Percentiles rank a stretch among this genome's conserved stretches.
phyloP scores from a whole-genome alignment of 768 basidiomycete species.

The Lactifluus rugatus region DNA sequence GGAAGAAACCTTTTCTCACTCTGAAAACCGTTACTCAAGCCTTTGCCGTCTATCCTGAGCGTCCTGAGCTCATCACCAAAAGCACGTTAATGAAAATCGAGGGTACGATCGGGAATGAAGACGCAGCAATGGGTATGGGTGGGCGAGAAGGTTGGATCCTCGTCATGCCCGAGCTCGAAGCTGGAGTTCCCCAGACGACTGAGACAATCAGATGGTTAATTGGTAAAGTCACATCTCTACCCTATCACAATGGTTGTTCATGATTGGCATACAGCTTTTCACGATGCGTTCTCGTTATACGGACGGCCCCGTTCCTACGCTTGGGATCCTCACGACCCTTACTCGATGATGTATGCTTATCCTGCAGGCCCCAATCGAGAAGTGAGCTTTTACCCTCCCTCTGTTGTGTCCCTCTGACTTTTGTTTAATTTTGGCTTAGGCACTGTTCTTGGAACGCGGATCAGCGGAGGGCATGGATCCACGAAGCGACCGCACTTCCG shows the following conservation, averaged over 20 bases:
- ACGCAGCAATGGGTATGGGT: constrained; percentile 55
- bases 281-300: constrained; percentile 82
- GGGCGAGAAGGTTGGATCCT: constrained; percentile 76
- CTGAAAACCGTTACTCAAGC: constrained; percentile 67
- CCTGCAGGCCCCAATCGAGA: constrained; percentile 78
- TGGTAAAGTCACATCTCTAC: constrained; percentile 39
- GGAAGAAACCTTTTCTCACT: constrained; percentile 61
- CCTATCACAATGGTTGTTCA: constrained; percentile 7
- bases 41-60: constrained; percentile 92
- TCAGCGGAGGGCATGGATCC: constrained; percentile 69
- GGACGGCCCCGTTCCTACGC: constrained; percentile 79
- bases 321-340: constrained; percentile 80
- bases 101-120: constrained; percentile 71
- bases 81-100: constrained; percentile 92
- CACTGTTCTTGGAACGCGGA: constrained; percentile 82
- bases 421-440: constrained; percentile 31
- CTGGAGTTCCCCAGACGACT: constrained; percentile 47
- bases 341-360: constrained; percentile 89
- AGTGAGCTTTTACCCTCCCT: constrained; percentile 37
- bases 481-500: constrained; percentile 66
- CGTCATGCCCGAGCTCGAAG: constrained; percentile 81
- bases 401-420: background rate
- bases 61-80: constrained; percentile 80
- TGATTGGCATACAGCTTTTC: constrained; percentile 43
- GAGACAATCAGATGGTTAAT: constrained; percentile 91